phyloP scores from a whole-genome alignment of 225 moss, liverwort and hornwort genomes.

The Thuidium tamariscinum region DNA sequence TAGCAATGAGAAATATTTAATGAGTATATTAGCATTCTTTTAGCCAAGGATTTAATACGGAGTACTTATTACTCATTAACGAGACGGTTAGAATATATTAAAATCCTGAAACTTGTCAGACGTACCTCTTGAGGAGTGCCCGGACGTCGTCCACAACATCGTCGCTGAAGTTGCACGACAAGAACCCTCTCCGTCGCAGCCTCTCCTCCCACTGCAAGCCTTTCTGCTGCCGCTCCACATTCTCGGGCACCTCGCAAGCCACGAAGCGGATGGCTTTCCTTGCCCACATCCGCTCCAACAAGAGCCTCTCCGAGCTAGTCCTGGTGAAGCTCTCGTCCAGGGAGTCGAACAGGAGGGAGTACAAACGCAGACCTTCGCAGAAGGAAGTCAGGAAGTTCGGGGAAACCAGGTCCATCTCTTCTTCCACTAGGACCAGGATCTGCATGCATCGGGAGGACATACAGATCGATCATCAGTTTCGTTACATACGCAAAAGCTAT shows the following conservation, averaged over 20 bases:
- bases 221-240: constrained; percentile 51
- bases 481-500: no score
- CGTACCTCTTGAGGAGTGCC: constrained; percentile 73
- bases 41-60: no score
- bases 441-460: neutral
- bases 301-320: constrained; percentile 57
- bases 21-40: neutral
- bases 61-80: no score
- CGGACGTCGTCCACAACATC: constrained; percentile 73
- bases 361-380: constrained; percentile 53
- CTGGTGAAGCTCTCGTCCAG: constrained; percentile 53
- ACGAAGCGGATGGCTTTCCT: constrained; percentile 50
- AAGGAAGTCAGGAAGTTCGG: constrained; percentile 36
- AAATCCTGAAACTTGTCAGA: neutral
- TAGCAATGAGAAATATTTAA: neutral
- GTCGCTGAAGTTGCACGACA: constrained; percentile 49
- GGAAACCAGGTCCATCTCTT: constrained; percentile 50
- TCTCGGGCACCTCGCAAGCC: constrained; percentile 40
- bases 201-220: constrained; percentile 61
- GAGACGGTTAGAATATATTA: neutral
- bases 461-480: neutral
- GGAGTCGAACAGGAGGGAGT: constrained; percentile 61
- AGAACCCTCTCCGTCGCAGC: constrained; percentile 28
- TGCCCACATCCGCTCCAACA: constrained; percentile 59
- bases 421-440: constrained; percentile 52